Evolutionary conservation across 1,284 basidiomycete species (phyloP).

Genomic region (Ganoderma multipileum): DNA sequence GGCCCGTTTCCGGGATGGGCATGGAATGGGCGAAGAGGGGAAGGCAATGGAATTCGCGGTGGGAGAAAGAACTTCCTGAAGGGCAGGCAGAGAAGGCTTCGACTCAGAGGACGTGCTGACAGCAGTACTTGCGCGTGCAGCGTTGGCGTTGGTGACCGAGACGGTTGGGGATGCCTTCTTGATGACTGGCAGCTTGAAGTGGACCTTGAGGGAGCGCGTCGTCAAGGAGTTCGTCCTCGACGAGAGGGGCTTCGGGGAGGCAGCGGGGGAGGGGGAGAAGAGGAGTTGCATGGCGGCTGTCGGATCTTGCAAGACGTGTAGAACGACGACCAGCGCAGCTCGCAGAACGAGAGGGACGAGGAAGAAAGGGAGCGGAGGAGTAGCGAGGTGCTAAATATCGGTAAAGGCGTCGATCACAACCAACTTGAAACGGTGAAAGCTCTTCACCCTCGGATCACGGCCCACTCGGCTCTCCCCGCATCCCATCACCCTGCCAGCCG

Average conservation of each 20-base stretch:
- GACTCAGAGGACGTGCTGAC: slow-evolving; percentile 8
- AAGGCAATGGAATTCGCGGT: slow-evolving; percentile 36
- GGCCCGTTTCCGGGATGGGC: slow-evolving; percentile 28
- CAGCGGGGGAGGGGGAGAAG: slow-evolving; percentile 6
- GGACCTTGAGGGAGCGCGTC: slow-evolving; percentile 26
- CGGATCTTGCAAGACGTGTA: slow-evolving; percentile 22
- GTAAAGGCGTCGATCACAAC: slow-evolving; percentile 8
- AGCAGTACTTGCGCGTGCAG: slow-evolving; percentile 27
- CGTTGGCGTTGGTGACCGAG: slow-evolving; percentile 38
- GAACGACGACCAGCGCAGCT: slow-evolving; percentile 33
- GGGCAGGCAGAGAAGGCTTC: slow-evolving; percentile 2
- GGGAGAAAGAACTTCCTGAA: slow-evolving; percentile 18
- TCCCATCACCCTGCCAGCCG: slow-evolving; percentile 1
- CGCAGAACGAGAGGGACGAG: slow-evolving; percentile 19
- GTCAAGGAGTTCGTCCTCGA: slow-evolving; percentile 19
- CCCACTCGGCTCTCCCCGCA: slow-evolving; percentile 2
- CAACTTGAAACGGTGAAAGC: slow-evolving; percentile 12
- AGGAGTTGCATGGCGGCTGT: slow-evolving; percentile 22
- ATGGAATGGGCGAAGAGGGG: slow-evolving; percentile 38
- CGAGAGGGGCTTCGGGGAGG: slow-evolving; percentile 15
- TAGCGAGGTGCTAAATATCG: slow-evolving; percentile 12
- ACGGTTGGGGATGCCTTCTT: slow-evolving; percentile 40
- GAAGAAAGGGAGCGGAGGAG: slow-evolving; percentile 1
- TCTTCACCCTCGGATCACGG: slow-evolving; percentile 22
- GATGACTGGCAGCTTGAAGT: slow-evolving; percentile 28